Conservation (phyloP, 2,329 filamentous ascomycete species). For the Trichoderma polysporum region DNA sequence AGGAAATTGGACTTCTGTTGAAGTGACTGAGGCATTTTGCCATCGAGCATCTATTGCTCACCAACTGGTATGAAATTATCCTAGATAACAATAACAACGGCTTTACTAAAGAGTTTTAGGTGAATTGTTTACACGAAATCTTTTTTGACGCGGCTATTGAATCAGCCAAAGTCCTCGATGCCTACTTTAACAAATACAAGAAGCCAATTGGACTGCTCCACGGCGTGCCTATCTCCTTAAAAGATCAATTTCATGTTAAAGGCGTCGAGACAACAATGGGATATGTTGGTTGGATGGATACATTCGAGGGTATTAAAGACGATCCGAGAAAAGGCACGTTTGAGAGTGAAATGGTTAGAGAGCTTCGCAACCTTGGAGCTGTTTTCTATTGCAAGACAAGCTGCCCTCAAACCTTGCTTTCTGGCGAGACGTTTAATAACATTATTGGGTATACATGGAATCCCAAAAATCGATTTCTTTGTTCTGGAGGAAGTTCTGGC, state of each 20-base stretch:
- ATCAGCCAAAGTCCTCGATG: not conserved
- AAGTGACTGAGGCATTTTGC: not conserved
- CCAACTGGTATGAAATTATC: not conserved
- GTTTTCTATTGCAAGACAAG: not conserved
- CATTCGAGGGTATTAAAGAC: not conserved
- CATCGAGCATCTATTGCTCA: not conserved
- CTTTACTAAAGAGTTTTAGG: not conserved
- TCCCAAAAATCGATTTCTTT: not conserved
- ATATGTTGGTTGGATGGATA: not conserved
- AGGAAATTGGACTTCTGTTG: not conserved
- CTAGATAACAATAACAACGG: not conserved
- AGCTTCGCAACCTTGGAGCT: not conserved
- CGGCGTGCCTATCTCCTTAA: not conserved
- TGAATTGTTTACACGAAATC: not conserved
- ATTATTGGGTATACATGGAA: not conserved
- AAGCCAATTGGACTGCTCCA: not conserved
- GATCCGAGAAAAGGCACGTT: not conserved
- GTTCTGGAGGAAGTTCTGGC: not conserved
- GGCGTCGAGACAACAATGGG: not conserved
- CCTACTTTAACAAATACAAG: not conserved
- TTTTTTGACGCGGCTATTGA: not conserved
- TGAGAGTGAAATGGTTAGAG: not conserved
- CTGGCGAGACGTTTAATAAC: not conserved
- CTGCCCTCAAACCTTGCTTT: not conserved
- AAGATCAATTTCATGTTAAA: not conserved